Evolutionary conservation across 2,329 filamentous ascomycete species (phyloP).

Genomic region (Colletotrichum tabaci): DNA sequence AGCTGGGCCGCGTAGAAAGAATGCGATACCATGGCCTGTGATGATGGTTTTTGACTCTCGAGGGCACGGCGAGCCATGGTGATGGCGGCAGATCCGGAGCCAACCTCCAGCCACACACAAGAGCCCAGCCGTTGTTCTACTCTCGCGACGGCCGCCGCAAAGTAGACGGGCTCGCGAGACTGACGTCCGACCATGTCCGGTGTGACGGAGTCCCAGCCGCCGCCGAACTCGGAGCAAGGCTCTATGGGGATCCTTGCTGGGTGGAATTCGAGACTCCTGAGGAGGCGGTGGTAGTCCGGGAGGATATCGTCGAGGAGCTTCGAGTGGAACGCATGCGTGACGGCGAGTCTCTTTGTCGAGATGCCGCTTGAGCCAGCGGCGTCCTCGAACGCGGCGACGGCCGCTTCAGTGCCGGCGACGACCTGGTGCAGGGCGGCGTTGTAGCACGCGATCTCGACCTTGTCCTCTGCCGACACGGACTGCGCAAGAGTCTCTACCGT

Average conservation of each 20-base stretch:
- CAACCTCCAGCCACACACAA: slow-evolving; percentile 52
- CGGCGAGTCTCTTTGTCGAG: not conserved
- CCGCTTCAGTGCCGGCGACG: not conserved
- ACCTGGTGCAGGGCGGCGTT: not conserved
- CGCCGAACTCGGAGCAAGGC: slow-evolving; percentile 29
- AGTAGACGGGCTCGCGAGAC: slow-evolving; percentile 52
- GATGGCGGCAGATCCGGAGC: slow-evolving; percentile 52
- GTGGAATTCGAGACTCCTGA: not conserved
- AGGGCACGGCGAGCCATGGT: slow-evolving; percentile 52
- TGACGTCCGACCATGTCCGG: slow-evolving; percentile 47
- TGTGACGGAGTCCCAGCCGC: slow-evolving; percentile 39
- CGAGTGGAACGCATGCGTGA: slow-evolving; percentile 10
- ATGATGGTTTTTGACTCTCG: not conserved
- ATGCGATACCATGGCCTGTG: not conserved
- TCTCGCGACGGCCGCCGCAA: slow-evolving; percentile 48
- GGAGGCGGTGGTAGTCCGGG: not conserved
- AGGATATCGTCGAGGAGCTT: not conserved
- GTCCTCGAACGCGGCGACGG: not conserved
- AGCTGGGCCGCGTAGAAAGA: slow-evolving; percentile 29
- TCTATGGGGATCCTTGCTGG: not conserved
- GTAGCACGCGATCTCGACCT: slow-evolving; percentile 10
- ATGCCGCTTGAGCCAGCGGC: not conserved
- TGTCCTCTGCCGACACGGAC: not conserved
- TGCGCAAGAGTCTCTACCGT: slow-evolving; percentile 1
- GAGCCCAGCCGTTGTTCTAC: slow-evolving; percentile 44